Evolutionary conservation across 2,329 filamentous ascomycete genomes (phyloP).

Genomic region (Ophiosphaerella korrae): DNA sequence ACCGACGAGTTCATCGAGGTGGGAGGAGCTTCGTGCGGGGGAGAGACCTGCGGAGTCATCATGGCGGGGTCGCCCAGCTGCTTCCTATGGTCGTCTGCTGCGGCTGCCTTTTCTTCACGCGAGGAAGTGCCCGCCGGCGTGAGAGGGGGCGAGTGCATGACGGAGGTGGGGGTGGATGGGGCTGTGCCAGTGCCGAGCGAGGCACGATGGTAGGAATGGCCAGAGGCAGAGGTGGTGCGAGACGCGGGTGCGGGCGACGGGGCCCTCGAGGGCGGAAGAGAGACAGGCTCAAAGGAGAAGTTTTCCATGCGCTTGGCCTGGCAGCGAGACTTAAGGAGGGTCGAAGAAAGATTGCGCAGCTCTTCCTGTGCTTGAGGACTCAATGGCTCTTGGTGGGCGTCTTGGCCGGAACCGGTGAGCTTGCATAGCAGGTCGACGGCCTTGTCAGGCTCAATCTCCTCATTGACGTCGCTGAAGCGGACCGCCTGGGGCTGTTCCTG

Average conservation of each 20-base stretch:
- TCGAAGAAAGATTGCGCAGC: constrained; percentile 72
- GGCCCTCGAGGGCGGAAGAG: constrained; percentile 76
- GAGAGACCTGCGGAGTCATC: constrained; percentile 62
- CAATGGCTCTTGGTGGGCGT: constrained; percentile 35
- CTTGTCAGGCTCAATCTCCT: constrained; percentile 46
- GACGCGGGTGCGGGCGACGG: constrained; percentile 54
- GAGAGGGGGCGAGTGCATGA: constrained; percentile 85
- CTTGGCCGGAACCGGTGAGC: constrained; percentile 29
- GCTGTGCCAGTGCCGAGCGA: constrained; percentile 71
- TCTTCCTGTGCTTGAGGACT: constrained; percentile 62
- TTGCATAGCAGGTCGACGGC: constrained; percentile 40
- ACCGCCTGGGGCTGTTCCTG: constrained; percentile 41
- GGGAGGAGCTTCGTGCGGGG: constrained; percentile 61
- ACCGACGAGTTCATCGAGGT: constrained; percentile 45
- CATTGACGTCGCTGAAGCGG: constrained; percentile 47
- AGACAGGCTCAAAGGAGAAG: constrained; percentile 89
- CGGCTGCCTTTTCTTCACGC: constrained; percentile 53
- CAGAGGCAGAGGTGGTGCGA: constrained; percentile 51
- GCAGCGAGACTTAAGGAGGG: constrained; percentile 73
- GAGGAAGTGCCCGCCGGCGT: constrained; percentile 80
- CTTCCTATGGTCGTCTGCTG: constrained; percentile 43
- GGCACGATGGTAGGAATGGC: constrained; percentile 55
- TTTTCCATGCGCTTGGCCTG: constrained; percentile 84
- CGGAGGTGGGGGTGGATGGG: constrained; percentile 68
- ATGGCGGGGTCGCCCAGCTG: constrained; percentile 54